phyloP scores from a whole-genome alignment of 179 eudicot genomes.

The Corrigiola litoralis region DNA sequence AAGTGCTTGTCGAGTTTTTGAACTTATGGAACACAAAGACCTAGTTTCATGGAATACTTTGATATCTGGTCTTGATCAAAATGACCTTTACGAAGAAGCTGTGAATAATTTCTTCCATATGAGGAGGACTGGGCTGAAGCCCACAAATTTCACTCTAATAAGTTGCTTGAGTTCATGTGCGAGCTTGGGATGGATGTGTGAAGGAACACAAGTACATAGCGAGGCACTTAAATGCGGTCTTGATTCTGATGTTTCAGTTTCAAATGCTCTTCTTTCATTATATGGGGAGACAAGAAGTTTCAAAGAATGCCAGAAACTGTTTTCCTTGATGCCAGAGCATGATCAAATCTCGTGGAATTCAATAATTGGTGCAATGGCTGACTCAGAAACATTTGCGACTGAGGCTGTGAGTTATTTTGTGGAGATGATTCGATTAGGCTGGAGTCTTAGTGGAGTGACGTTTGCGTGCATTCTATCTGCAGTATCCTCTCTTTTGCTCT shows the following conservation, averaged over 20 bases:
- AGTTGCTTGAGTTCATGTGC: constrained; percentile 80
- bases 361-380: constrained; percentile 57
- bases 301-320: constrained; percentile 48
- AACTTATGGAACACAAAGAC: constrained; percentile 50
- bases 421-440: constrained; percentile 54
- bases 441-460: constrained; percentile 51
- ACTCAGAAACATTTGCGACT: constrained; percentile 36
- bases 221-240: constrained; percentile 65
- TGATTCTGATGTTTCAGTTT: constrained; percentile 67
- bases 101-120: constrained; percentile 40
- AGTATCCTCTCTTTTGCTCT: constrained; percentile 43
- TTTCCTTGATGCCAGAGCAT: constrained; percentile 51
- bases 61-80: constrained; percentile 74
- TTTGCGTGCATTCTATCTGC: constrained; percentile 67
- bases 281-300: constrained; percentile 53
- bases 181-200: constrained; percentile 54
- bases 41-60: constrained; percentile 68
- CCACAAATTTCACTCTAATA: constrained; percentile 61
- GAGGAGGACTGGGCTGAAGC: constrained; percentile 46
- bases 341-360: constrained; percentile 84
- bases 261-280: constrained; percentile 64
- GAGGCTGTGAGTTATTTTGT: constrained; percentile 50
- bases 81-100: constrained; percentile 47
- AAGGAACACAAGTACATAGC: constrained; percentile 61
- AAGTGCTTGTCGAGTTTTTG: constrained; percentile 46